phyloP scores from a whole-genome alignment of 176 grass and related monocot species.

The Coix lacrymajobi region DNA sequence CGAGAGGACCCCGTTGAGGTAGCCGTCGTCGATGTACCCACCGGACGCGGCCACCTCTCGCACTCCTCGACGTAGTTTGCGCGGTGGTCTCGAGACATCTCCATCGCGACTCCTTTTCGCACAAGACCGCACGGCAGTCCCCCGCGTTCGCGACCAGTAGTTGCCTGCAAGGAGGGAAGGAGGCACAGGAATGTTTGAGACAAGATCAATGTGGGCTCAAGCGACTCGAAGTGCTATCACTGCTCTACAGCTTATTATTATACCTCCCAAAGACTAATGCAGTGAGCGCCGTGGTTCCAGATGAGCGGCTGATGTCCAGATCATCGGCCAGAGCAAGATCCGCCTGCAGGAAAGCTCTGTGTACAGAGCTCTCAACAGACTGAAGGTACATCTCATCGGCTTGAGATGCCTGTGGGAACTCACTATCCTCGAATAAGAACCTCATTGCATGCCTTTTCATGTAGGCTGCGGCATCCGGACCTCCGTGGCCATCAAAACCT shows the following conservation, averaged over 20 bases:
- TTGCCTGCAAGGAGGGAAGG: conserved; percentile 44
- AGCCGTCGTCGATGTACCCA: conserved; percentile 76
- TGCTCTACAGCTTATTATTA: no score
- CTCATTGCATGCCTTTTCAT: conserved; percentile 84
- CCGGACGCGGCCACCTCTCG: conserved; percentile 52
- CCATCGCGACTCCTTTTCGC: conserved; percentile 68
- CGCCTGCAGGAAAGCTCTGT: conserved; percentile 57
- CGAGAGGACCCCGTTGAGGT: conserved; percentile 83
- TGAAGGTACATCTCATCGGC: conserved; percentile 42
- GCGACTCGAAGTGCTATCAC: no score
- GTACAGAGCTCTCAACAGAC: conserved; percentile 53
- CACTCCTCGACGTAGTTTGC: conserved; percentile 49
- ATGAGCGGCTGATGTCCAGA: conserved; percentile 57
- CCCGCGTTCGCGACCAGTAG: conserved; percentile 87
- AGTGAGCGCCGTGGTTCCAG: conserved; percentile 78
- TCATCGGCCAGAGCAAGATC: conserved; percentile 69
- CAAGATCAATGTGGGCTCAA: neutral
- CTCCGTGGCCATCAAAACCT: conserved; percentile 97
- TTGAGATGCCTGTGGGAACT: conserved; percentile 65
- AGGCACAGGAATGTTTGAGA: neutral
- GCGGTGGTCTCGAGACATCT: conserved; percentile 85
- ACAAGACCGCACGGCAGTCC: conserved; percentile 83
- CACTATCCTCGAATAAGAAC: conserved; percentile 70
- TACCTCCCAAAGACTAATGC: conserved; percentile 79
- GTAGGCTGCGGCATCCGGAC: conserved; percentile 77